phyloP scores from a whole-genome alignment of 1,284 basidiomycete species.

The Grifola frondosa region DNA sequence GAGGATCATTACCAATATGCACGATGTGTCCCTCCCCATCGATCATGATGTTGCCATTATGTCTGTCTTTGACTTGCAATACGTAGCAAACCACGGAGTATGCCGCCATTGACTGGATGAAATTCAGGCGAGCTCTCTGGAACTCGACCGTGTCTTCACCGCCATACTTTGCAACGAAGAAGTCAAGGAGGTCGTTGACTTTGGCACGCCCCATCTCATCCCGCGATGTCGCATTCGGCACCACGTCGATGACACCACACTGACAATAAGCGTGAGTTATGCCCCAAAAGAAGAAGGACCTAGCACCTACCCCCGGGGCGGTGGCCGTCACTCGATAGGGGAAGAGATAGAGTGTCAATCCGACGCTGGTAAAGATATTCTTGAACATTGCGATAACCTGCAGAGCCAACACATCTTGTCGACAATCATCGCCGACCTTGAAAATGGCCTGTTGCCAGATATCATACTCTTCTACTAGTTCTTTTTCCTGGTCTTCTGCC shows the following conservation, averaged over 20 bases:
- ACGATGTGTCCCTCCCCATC: constrained; percentile 95
- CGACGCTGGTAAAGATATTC: constrained; percentile 90
- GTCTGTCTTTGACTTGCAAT: constrained; percentile 95
- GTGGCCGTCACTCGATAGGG: constrained; percentile 98
- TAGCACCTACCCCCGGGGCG: constrained; percentile 79
- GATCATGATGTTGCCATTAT: constrained; percentile 99
- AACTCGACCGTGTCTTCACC: constrained; percentile 87
- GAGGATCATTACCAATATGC: constrained; percentile 69
- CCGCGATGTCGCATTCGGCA: constrained; percentile 96
- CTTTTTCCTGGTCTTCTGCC: constrained; percentile 54
- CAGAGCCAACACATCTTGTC: constrained; percentile 95
- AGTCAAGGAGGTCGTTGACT: constrained; percentile 93
- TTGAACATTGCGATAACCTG: constrained; percentile 99
- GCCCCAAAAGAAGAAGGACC: constrained; percentile 2
- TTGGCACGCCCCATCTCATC: constrained; percentile 99
- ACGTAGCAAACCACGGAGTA: constrained; percentile 99
- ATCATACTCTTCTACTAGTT: constrained; percentile 73
- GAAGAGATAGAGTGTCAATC: constrained; percentile 89
- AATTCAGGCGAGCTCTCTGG: constrained; percentile 92
- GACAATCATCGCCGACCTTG: constrained; percentile 99
- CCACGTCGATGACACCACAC: constrained; percentile 99
- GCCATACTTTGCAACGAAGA: constrained; percentile 96
- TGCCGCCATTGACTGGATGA: constrained; percentile 98
- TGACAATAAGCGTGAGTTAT: constrained; percentile 33
- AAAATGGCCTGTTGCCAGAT: constrained; percentile 99